These are phyloP conservation scores for Umbelopsis sp. DNA, from an alignment of 192 early-diverging fungal genomes.

Conservation along the genomic window DNA sequence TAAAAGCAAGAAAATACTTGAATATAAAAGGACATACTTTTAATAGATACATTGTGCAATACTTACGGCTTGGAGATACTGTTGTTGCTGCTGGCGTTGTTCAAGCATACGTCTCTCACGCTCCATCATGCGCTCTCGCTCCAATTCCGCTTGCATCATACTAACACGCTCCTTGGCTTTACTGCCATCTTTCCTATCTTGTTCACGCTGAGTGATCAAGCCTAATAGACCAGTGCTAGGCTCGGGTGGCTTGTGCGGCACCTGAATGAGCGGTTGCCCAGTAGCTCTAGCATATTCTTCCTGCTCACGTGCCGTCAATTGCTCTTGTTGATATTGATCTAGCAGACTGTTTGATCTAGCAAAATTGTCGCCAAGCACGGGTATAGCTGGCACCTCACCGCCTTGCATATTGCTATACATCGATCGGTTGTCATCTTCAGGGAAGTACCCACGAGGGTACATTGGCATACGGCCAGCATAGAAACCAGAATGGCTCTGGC, in stretches of 20 bases:
- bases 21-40: too few species aligned
- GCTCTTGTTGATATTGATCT: conserved; percentile 37
- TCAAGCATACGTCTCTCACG: conserved; percentile 38
- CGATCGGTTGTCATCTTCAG: conserved; percentile 11
- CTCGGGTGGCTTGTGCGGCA: conserved; percentile 40
- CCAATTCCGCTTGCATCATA: conserved; percentile 28
- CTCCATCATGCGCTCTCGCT: conserved; percentile 34
- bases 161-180: conserved; percentile 21
- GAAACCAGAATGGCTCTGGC: background rate
- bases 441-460: conserved; percentile 10
- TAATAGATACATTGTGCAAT: background rate
- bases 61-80: conserved; percentile 24
- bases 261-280: conserved; percentile 37
- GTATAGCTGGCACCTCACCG: conserved; percentile 35
- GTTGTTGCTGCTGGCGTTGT: conserved; percentile 34
- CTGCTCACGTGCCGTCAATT: conserved; percentile 39
- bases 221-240: conserved; percentile 43
- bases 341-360: conserved; percentile 41
- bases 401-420: conserved; percentile 21
- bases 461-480: conserved; percentile 1
- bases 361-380: conserved; percentile 37
- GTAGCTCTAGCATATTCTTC: conserved; percentile 38
- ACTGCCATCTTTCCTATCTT: conserved; percentile 33
- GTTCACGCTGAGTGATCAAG: conserved; percentile 44
- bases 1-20: too few species aligned